phyloP scores from a whole-genome alignment of 225 moss, liverwort and hornwort genomes.

The Thuidium tamariscinum region DNA sequence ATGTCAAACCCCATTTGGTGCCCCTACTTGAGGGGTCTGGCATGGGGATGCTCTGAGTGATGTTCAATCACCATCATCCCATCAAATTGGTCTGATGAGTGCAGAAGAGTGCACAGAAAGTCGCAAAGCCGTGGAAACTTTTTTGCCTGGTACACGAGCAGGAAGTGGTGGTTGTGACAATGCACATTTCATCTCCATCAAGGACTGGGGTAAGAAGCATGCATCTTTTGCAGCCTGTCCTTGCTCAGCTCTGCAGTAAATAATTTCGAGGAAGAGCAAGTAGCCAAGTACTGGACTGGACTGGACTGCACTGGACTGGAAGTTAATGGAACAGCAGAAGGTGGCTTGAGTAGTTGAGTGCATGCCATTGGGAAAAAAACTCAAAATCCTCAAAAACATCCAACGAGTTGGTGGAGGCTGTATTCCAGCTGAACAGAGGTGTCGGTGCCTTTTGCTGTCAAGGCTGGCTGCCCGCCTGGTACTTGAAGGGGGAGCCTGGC shows the following conservation, averaged over 20 bases:
- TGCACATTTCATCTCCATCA: background rate
- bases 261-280: background rate
- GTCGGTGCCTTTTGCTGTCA: slow-evolving; percentile 7
- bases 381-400: background rate
- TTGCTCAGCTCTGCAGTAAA: background rate
- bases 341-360: background rate
- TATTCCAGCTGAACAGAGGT: background rate
- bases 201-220: background rate
- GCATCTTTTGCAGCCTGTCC: background rate
- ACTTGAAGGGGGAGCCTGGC: background rate
- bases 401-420: background rate
- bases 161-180: background rate
- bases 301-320: background rate
- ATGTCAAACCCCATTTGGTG: no score
- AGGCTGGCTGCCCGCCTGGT: background rate
- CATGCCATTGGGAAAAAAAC: no score
- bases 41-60: no score
- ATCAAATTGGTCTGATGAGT: background rate
- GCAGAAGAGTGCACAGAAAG: background rate
- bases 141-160: background rate
- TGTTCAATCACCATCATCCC: background rate
- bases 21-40: no score
- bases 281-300: background rate
- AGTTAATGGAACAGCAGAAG: background rate
- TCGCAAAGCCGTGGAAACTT: background rate